Conservation (phyloP, 1,284 basidiomycete species). For the Trichosporon asahii region DNA sequence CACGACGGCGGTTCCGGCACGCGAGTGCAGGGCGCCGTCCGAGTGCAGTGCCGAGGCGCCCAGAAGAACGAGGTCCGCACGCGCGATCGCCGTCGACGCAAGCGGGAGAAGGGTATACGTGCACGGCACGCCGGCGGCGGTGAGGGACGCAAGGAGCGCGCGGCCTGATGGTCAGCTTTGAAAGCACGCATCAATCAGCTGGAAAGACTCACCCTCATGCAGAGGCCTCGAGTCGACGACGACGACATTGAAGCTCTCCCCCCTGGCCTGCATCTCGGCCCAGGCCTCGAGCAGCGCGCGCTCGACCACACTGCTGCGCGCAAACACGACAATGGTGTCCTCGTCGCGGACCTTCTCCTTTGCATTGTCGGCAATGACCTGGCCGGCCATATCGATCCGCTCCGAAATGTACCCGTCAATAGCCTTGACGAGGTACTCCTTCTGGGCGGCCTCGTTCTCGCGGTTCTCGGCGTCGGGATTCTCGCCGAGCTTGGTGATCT, state of each 20-base stretch:
- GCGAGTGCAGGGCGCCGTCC: conserved; percentile 89
- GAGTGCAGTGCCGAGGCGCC: conserved; percentile 92
- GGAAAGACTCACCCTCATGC: conserved; percentile 66
- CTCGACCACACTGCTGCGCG: conserved; percentile 90
- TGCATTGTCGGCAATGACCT: conserved; percentile 86
- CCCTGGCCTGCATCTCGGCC: conserved; percentile 54
- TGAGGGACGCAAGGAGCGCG: conserved; percentile 68
- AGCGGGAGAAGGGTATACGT: conserved; percentile 91
- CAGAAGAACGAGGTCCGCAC: conserved; percentile 76
- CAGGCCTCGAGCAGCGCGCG: conserved; percentile 77
- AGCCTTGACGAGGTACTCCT: conserved; percentile 73
- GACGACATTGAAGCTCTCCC: conserved; percentile 79
- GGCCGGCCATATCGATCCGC: conserved; percentile 86
- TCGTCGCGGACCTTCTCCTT: conserved; percentile 90
- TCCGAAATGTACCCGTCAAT: conserved; percentile 95
- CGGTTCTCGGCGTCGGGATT: conserved; percentile 79
- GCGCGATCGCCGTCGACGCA: conserved; percentile 74
- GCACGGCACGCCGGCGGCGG: conserved; percentile 72
- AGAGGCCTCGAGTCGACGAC: conserved; percentile 93
- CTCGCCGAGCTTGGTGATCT: conserved; percentile 89
- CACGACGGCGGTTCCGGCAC: conserved; percentile 91
- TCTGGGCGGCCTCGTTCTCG: conserved; percentile 90
- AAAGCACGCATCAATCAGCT: neutral
- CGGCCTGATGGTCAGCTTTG: conserved; percentile 60
- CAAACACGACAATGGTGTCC: conserved; percentile 89